phyloP scores from a whole-genome alignment of 2,329 filamentous ascomycete species.

The Hortaea werneckii region DNA sequence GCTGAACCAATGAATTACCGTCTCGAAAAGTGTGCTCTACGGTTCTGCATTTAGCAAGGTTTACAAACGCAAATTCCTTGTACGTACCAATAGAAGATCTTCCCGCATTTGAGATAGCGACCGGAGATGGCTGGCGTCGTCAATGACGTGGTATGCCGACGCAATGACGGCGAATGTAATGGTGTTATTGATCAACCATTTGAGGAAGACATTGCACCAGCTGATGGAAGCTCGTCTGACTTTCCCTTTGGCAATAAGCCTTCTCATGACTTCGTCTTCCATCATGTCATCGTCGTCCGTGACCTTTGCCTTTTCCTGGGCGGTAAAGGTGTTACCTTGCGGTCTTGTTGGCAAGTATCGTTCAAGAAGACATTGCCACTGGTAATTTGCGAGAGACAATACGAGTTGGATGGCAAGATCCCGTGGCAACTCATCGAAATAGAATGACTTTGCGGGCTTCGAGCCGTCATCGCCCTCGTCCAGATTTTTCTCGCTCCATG shows the following conservation, averaged over 20 bases:
- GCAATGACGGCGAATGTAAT: neutral
- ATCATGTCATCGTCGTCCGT: neutral
- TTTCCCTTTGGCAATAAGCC: conserved; percentile 12
- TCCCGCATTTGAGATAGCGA: too few relatives aligned
- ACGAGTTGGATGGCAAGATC: conserved; percentile 2
- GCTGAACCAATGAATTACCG: conserved; percentile 1
- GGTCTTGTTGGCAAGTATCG: conserved; percentile 7
- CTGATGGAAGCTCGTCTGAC: conserved; percentile 7
- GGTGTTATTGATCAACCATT: conserved; percentile 8
- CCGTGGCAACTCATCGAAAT: conserved; percentile 4
- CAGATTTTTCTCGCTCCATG: too few relatives aligned
- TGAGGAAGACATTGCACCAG: conserved; percentile 9
- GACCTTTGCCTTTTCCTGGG: conserved; percentile 1
- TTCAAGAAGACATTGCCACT: conserved; percentile 13
- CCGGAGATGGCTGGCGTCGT: too few relatives aligned
- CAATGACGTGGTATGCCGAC: neutral
- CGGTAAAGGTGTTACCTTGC: neutral
- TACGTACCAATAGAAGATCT: neutral
- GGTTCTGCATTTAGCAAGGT: too few relatives aligned
- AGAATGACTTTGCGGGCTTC: conserved; percentile 4
- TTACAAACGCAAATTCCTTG: neutral
- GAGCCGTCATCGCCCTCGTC: neutral
- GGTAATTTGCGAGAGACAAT: conserved; percentile 4
- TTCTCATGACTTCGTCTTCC: conserved; percentile 9
- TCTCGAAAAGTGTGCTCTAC: too few relatives aligned